phyloP scores from a whole-genome alignment of 768 basidiomycete genomes.

The Podaxis carcinomalis region DNA sequence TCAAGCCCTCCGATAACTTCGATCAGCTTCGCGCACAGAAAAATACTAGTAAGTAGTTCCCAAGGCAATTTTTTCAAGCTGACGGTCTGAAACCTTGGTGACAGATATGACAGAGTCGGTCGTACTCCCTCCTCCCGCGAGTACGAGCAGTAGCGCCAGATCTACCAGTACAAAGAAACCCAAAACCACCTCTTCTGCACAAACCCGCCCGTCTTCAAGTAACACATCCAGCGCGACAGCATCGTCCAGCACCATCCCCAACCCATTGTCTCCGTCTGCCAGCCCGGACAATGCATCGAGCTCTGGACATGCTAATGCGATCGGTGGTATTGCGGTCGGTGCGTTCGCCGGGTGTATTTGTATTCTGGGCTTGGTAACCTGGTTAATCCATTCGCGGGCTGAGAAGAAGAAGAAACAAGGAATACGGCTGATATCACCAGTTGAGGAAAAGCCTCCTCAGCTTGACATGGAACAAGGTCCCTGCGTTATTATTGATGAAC shows the following conservation, averaged over 20 bases:
- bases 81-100: neutral
- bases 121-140: neutral
- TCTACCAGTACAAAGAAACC: neutral
- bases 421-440: neutral
- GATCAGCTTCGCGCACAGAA: constrained; percentile 5
- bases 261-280: neutral
- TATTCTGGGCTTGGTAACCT: neutral
- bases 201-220: neutral
- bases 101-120: constrained; percentile 5
- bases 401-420: neutral
- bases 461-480: neutral
- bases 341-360: neutral
- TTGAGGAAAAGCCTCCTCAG: neutral
- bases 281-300: neutral
- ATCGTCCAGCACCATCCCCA: neutral
- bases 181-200: neutral
- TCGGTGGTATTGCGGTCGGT: neutral
- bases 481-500: neutral
- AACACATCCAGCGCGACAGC: neutral
- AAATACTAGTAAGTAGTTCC: neutral
- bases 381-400: neutral
- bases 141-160: neutral
- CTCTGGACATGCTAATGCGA: neutral
- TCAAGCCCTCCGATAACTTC: constrained; percentile 4
- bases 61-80: neutral